Percentiles rank a stretch among this genome's conserved stretches.
Conservation (phyloP, 2,329 filamentous ascomycete species). For the Pseudogymnoascus sp. region DNA sequence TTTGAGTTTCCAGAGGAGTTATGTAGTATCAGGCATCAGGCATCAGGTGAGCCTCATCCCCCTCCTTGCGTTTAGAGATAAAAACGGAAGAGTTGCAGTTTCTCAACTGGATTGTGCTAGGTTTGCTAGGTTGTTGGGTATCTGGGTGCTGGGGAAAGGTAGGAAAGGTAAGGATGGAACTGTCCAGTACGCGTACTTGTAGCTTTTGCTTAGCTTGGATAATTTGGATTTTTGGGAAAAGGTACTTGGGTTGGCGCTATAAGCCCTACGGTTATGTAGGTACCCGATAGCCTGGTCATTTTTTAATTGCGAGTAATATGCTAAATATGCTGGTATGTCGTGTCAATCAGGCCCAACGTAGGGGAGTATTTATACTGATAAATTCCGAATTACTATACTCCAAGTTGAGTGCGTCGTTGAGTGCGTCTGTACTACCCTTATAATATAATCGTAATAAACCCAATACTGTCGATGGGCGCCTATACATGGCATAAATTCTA, state of each 20-base stretch:
- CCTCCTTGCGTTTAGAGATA: background rate
- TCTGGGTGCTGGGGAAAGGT: background rate
- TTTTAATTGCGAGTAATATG: background rate
- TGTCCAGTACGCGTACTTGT: background rate
- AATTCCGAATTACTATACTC: background rate
- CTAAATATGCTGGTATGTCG: background rate
- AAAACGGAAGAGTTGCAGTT: background rate
- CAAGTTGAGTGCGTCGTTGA: background rate
- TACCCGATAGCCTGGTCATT: background rate
- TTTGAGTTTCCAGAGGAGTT: background rate
- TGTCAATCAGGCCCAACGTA: background rate
- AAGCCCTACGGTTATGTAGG: slow-evolving; percentile 7
- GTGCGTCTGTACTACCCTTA: background rate
- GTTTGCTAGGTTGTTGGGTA: background rate
- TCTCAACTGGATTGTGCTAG: background rate
- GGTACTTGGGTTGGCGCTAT: slow-evolving; percentile 1
- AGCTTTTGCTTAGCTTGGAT: background rate
- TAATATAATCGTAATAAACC: background rate
- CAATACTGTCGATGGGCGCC: background rate
- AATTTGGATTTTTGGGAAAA: background rate
- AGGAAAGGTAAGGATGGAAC: background rate
- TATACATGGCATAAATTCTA: background rate
- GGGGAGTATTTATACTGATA: background rate
- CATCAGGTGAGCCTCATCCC: slow-evolving; percentile 1
- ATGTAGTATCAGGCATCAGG: background rate